phyloP scores from a whole-genome alignment of 352 stramenopile genomes.

The Phytophthora hybrid region DNA sequence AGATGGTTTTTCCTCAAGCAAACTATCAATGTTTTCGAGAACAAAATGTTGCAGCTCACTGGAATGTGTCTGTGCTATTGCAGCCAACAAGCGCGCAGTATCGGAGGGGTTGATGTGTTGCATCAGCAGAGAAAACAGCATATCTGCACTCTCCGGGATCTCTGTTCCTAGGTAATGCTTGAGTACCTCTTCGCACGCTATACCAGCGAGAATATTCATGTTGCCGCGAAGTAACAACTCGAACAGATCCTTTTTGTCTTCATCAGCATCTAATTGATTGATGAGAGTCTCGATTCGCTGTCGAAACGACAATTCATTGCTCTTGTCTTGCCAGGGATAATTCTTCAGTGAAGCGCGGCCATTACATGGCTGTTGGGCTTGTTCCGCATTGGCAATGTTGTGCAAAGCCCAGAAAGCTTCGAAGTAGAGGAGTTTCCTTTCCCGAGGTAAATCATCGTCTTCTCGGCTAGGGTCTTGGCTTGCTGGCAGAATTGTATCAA shows the following conservation, averaged over 20 bases:
- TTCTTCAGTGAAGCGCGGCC: slow-evolving; percentile 15
- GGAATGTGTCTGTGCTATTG: slow-evolving; percentile 41
- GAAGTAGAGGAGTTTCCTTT: slow-evolving; percentile 53
- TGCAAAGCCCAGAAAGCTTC: slow-evolving; percentile 47
- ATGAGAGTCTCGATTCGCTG: slow-evolving; percentile 50
- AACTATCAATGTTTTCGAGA: slow-evolving; percentile 56
- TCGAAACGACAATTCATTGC: slow-evolving; percentile 22
- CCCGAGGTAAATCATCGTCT: slow-evolving; percentile 7
- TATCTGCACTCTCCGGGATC: slow-evolving; percentile 23
- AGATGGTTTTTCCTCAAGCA: slow-evolving; percentile 42
- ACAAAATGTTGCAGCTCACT: slow-evolving; percentile 56
- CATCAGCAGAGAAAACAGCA: slow-evolving; percentile 56
- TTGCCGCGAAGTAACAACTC: slow-evolving; percentile 45
- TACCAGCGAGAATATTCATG: slow-evolving; percentile 32
- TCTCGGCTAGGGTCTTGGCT: slow-evolving; percentile 15
- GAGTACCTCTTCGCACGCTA: slow-evolving; percentile 46
- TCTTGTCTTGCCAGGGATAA: slow-evolving; percentile 19
- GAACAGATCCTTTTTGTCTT: slow-evolving; percentile 57
- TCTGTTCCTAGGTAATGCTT: slow-evolving; percentile 45
- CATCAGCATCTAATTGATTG: slow-evolving; percentile 30
- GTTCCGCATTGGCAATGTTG: background rate
- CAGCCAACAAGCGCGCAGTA: slow-evolving; percentile 35
- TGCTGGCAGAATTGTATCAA: background rate
- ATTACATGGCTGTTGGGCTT: slow-evolving; percentile 8
- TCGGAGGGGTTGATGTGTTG: slow-evolving; percentile 35